These are phyloP conservation scores for Acanthamoeba healyi DNA, from an alignment of 208 protist species.

Conservation along the genomic window DNA sequence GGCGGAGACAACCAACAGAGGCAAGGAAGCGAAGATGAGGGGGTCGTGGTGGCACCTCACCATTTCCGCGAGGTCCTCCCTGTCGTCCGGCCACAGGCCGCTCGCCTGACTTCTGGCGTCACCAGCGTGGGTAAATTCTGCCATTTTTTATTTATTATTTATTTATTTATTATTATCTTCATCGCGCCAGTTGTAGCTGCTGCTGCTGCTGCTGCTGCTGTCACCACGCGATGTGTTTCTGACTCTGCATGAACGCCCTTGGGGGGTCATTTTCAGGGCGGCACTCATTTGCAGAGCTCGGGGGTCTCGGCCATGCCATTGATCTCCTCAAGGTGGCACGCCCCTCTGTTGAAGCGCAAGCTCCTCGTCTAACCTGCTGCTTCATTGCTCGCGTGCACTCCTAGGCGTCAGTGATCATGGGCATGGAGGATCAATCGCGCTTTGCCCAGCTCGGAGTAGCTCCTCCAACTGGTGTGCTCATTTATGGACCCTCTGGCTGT, in stretches of 20 bases:
- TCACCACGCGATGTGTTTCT: not conserved
- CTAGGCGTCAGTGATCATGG: not conserved
- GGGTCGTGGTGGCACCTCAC: not conserved
- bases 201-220: not conserved
- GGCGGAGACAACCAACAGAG: too few species aligned
- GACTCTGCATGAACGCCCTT: not conserved
- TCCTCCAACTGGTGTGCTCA: conserved; percentile 93
- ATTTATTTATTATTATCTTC: too few species aligned
- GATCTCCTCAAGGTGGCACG: conserved; percentile 8
- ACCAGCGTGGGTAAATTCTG: not conserved
- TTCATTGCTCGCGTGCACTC: not conserved
- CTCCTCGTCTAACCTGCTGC: too few species aligned
- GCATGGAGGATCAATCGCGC: not conserved
- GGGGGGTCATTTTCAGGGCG: not conserved
- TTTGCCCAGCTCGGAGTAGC: conserved; percentile 71
- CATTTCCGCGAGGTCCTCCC: not conserved
- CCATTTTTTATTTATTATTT: too few species aligned
- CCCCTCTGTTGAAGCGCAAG: too few species aligned
- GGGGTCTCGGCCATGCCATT: not conserved
- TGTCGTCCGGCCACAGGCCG: not conserved
- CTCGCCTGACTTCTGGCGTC: not conserved
- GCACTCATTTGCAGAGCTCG: not conserved
- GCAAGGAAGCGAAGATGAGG: not conserved
- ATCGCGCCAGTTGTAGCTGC: not conserved
- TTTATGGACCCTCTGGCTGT: conserved; percentile 97